A percentile compares a stretch with the other conserved stretches of the same genome.
These are phyloP conservation scores for Cordia subcordata DNA, from an alignment of 257 asterid species.

Conservation along the genomic window DNA sequence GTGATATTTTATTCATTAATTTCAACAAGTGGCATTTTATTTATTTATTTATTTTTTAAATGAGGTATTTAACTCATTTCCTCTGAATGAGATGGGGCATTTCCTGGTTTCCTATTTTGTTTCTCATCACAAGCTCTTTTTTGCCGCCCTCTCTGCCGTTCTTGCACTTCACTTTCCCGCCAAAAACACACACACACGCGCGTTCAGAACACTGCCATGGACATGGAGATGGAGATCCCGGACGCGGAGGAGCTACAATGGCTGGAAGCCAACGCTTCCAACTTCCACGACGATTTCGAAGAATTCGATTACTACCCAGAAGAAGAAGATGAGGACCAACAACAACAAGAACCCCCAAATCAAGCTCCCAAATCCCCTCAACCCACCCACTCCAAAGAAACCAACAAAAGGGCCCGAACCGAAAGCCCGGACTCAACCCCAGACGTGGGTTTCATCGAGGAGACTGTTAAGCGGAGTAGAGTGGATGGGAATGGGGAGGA, in stretches of 20 bases:
- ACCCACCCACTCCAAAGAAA: slow-evolving; percentile 36
- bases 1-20: no score
- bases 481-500: slow-evolving; percentile 2
- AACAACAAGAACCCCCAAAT: slow-evolving; percentile 36
- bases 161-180: slow-evolving; percentile 40
- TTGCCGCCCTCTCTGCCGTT: slow-evolving; percentile 19
- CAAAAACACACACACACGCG: slow-evolving; percentile 19
- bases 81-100: no score
- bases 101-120: no score
- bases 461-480: slow-evolving; percentile 18
- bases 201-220: background rate
- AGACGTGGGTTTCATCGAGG: background rate
- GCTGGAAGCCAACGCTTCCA: slow-evolving; percentile 62
- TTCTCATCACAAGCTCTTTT: no score
- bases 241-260: slow-evolving; percentile 76
- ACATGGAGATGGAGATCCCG: slow-evolving; percentile 85
- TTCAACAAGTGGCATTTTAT: no score
- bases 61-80: no score
- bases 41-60: no score
- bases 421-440: slow-evolving; percentile 10
- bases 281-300: slow-evolving; percentile 44
- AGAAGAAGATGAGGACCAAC: slow-evolving; percentile 1
- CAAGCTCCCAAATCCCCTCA: slow-evolving; percentile 14
- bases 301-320: slow-evolving; percentile 36
- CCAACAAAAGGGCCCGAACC: slow-evolving; percentile 50